Evolutionary conservation across 768 basidiomycete genomes (phyloP).

Genomic region (Lentinula sp.): DNA sequence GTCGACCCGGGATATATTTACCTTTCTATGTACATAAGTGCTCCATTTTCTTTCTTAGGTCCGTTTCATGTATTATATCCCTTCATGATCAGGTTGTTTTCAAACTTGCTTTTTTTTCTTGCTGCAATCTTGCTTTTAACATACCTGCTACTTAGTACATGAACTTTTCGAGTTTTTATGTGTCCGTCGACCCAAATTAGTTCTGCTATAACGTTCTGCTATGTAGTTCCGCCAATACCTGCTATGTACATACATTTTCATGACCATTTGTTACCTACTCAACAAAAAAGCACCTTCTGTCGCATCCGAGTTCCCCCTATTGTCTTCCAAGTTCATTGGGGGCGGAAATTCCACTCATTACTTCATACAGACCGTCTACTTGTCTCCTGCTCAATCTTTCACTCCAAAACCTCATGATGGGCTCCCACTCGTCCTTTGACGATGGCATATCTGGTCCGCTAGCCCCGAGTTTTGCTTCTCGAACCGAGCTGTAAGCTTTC

Average conservation of each 20-base stretch:
- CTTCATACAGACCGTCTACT: constrained; percentile 61
- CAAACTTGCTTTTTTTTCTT: too few species aligned
- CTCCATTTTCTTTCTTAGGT: background rate
- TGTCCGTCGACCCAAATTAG: background rate
- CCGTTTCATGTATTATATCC: background rate
- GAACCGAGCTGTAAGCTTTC: constrained; percentile 50
- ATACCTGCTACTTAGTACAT: background rate
- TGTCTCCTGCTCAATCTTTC: constrained; percentile 51
- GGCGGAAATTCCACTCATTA: constrained; percentile 38
- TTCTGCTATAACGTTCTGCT: background rate
- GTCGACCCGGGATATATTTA: background rate
- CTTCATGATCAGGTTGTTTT: background rate
- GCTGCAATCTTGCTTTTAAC: background rate
- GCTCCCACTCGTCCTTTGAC: constrained; percentile 73
- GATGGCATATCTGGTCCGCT: constrained; percentile 62
- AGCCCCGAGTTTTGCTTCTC: constrained; percentile 41
- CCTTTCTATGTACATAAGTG: background rate
- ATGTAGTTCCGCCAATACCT: background rate
- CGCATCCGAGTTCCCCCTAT: background rate
- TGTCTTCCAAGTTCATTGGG: background rate
- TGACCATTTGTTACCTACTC: background rate
- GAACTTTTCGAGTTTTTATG: background rate
- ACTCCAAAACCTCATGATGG: constrained; percentile 87
- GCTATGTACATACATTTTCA: background rate
- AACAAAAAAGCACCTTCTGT: background rate